phyloP scores from a whole-genome alignment of 108 stramenopile genomes.

The Fragilaria crotonensis region DNA sequence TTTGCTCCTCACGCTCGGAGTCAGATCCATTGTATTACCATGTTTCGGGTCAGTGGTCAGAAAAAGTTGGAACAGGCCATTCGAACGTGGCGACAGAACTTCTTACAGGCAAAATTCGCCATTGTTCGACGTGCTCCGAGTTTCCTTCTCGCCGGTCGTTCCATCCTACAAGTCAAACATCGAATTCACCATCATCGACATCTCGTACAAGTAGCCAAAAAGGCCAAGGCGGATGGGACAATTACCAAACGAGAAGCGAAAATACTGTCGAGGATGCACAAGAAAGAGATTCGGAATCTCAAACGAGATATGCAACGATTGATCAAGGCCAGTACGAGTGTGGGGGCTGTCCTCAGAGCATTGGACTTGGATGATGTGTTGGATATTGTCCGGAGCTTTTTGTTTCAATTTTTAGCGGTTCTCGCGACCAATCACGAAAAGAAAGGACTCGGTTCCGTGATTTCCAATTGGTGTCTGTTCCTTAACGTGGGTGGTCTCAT shows the following conservation, averaged over 20 bases:
- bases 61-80: background rate
- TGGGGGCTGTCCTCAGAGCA: background rate
- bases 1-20: background rate
- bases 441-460: background rate
- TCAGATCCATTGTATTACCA: constrained; percentile 3
- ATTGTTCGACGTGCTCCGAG: background rate
- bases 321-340: background rate
- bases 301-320: constrained; percentile 5
- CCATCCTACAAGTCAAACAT: background rate
- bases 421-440: constrained; percentile 4
- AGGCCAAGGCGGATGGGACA: constrained; percentile 1
- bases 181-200: background rate
- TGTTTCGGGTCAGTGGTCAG: background rate
- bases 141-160: background rate
- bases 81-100: background rate
- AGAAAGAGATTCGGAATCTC: constrained; percentile 4
- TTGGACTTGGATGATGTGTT: constrained; percentile 8
- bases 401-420: constrained; percentile 7
- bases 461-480: constrained; percentile 3
- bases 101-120: background rate
- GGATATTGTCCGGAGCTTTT: background rate
- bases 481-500: constrained; percentile 5
- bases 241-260: constrained; percentile 1
- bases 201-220: background rate
- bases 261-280: background rate